Evolutionary conservation across 345 rosid genomes (phyloP), one percentile per base, ranked within the genome.

Genomic region (Syzygium aqueum): DNA sequence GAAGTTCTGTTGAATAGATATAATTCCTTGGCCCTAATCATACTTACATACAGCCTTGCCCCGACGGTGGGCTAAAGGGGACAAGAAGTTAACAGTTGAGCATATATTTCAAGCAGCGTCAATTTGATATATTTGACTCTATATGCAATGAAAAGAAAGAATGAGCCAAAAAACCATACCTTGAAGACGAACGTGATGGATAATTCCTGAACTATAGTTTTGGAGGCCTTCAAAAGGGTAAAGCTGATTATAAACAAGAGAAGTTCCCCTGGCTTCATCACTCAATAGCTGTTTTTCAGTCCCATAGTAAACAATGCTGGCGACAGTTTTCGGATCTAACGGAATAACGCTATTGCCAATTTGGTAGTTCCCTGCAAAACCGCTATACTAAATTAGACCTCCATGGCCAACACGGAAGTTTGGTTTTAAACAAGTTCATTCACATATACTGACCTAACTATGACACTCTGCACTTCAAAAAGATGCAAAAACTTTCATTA

Each of bases 151-250:
- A 73, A 73, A 73, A 37, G 49, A 73, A 73, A 37, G 22, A 73
- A 73, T 9, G 49, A 73, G 80, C 49, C 19, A 14, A 73, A 73
- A 67, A 73, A 19, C 49, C 1, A 7, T 93, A 92, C 94, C 94
- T 51, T 90, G 92, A 84, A 96, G 93, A 90, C 92, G 96, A 89
- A 94, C 99, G 52, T 92, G 98, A 89, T 97, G 99, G 30, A 96
- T 96, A 57, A 93, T 94, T n/a, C 99, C 99, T 63, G 99, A 96
- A 91, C 96, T 92, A 67, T 96, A 97, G 89, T 92, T 95, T 85
- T 92, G 91, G 88, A 91, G 91, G 50, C 94, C 95, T 61, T 91
- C 90, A 87, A 87, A 87, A 77, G 96, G 94, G 89, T 96, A 93
- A 77, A 91, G 89, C 88, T 92, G 97, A 91, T 30, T 92, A 89